These are phyloP conservation scores for Solanum piurae DNA, from an alignment of 257 asterid genomes.

Conservation along the genomic window DNA sequence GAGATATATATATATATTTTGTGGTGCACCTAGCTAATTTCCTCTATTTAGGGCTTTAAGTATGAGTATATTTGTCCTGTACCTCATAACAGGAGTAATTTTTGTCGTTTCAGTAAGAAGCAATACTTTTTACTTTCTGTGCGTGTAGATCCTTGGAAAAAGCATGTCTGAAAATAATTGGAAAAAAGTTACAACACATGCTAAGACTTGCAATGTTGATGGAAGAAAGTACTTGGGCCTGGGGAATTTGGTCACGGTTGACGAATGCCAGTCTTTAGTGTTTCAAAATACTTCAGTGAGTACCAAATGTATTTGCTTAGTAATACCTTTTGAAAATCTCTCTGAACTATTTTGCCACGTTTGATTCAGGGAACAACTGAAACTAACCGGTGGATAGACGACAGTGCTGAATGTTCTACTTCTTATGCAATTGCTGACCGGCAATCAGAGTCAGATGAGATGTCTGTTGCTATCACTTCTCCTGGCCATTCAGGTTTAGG, in stretches of 20 bases:
- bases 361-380: background rate
- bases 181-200: constrained; percentile 27
- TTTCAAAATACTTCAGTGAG: background rate
- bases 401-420: background rate
- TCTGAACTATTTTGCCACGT: background rate
- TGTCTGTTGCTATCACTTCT: background rate
- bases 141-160: constrained; percentile 19
- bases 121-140: background rate
- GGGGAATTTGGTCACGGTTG: background rate
- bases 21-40: background rate
- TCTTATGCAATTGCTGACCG: background rate
- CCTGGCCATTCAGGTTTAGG: background rate
- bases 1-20: background rate
- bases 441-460: background rate
- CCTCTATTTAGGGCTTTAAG: background rate
- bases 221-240: background rate
- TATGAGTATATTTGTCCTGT: background rate
- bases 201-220: constrained; percentile 21
- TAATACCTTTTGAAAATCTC: background rate
- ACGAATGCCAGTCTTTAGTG: background rate
- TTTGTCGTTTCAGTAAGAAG: background rate
- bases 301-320: background rate
- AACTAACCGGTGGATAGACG: background rate
- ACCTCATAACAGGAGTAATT: too few relatives aligned
- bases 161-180: background rate